phyloP scores from a whole-genome alignment of 176 grass and related monocot genomes.

The Calamus simplicifolius region DNA sequence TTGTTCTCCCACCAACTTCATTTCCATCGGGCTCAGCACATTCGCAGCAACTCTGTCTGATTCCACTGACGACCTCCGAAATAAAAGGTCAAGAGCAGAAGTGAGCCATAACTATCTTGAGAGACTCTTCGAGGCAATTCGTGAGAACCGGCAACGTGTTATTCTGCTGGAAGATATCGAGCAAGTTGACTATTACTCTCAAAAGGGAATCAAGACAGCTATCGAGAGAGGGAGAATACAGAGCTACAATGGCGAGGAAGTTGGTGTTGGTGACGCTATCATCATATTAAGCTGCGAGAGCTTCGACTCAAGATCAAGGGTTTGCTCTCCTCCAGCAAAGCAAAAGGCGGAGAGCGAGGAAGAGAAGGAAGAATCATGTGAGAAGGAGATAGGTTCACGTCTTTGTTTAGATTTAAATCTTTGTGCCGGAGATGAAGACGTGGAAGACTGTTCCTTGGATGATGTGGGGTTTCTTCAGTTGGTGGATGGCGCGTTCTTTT shows the following conservation, averaged over 20 bases:
- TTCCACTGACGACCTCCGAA: constrained; percentile 23
- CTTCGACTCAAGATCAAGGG: constrained; percentile 30
- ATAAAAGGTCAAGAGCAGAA: constrained; percentile 41
- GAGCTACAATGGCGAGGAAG: constrained; percentile 28
- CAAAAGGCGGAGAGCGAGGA: constrained; percentile 16
- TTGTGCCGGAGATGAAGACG: constrained; percentile 14
- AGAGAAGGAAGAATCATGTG: constrained; percentile 8
- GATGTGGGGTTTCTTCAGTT: constrained; percentile 23
- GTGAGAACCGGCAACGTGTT: constrained; percentile 44
- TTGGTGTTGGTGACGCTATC: constrained; percentile 48
- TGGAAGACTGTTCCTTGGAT: constrained; percentile 11
- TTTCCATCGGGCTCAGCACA: constrained; percentile 25
- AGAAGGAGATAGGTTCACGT: constrained; percentile 19
- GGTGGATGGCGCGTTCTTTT: constrained; percentile 61
- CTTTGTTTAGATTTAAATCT: constrained; percentile 76
- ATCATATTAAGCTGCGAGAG: constrained; percentile 56
- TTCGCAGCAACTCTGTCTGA: constrained; percentile 20
- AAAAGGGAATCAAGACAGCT: constrained; percentile 30
- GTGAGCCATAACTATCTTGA: constrained; percentile 7
- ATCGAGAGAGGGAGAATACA: constrained; percentile 32
- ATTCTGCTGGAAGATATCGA: constrained; percentile 59
- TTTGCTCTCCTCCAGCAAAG: constrained; percentile 35
- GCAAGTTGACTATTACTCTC: constrained; percentile 24
- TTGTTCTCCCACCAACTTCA: constrained; percentile 36
- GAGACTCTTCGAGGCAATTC: constrained; percentile 28